phyloP scores from a whole-genome alignment of 192 early-diverging fungal species.

The Obelidium mucronatum region DNA sequence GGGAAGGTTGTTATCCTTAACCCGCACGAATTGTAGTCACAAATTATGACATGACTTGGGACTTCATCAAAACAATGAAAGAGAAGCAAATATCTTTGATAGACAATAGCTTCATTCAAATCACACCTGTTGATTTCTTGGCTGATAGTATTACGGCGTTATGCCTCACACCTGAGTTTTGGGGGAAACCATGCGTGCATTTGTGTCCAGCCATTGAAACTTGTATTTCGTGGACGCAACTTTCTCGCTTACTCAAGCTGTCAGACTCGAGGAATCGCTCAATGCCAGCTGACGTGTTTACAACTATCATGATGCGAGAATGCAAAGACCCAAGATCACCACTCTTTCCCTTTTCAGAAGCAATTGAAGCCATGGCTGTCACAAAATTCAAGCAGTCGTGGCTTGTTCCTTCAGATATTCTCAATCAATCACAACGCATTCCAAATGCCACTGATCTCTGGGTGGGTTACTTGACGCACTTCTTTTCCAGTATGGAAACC shows the following conservation, averaged over 20 bases:
- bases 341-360: not conserved
- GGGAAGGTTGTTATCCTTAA: no score
- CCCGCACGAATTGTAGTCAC: not conserved
- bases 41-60: not conserved
- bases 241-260: not conserved
- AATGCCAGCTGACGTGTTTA: not conserved
- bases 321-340: not conserved
- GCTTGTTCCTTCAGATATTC: not conserved
- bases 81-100: not conserved
- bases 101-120: not conserved
- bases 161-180: not conserved
- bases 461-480: not conserved
- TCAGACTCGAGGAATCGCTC: not conserved
- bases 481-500: no score
- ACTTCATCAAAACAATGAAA: not conserved
- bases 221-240: not conserved
- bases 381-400: not conserved
- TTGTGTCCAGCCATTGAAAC: not conserved
- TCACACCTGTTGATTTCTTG: constrained; percentile 4
- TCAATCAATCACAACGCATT: not conserved
- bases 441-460: not conserved
- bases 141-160: not conserved
- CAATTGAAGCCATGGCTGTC: not conserved
- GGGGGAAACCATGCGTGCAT: not conserved
- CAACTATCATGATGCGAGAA: not conserved